Evolutionary conservation across 176 grass and related monocot species (phyloP), one percentile per base, ranked within the genome.

Genomic region (Cocos nucifera): DNA sequence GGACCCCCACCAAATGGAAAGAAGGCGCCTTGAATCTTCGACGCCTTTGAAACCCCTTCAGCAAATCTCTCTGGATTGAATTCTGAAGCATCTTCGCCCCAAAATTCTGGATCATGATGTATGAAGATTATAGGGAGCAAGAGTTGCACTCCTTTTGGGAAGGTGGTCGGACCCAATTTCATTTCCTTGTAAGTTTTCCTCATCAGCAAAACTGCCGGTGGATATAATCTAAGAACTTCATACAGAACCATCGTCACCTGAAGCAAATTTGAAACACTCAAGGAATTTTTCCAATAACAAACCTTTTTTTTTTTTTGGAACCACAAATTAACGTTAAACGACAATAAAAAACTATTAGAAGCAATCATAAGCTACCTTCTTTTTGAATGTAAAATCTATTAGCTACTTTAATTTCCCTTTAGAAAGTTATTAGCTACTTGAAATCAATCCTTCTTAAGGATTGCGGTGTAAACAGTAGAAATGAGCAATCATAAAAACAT

Each of bases 201-300:
- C 9, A 22, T 20, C 4, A 65, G 24, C 22, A 52, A 2, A 51
- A 4, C 2, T 5, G 10, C 1, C 12, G 63, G 63, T 53, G 63
- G 63, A 22, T 65, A 65, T 26, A 65, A 17, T 27, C 63, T 51
- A 52, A 65, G 63, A 65, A 65, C 63, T 14, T 65, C 63, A 27
- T 65, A 65, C 0, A 65, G 49, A 25, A 65, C 51, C 63, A 65
- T 65, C 2, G 63, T 65, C 63, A 65, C 63, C 63, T 65, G 32
- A 65, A 5, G 17, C 17, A 17, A 25, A 18, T 52, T 26, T 23
- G 35, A 20, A 44, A 44, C 7, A 12, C 9, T 2, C 14, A 0
- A 44, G 8, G 35, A 44, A 12, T 12, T 44, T 44, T 5, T 44
- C 35, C 7, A 44, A 44, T 44, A 44, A 44, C 0, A 12, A 9